Evolutionary conservation across 2,329 filamentous ascomycete species (phyloP), one percentile per base, ranked within the genome.

Genomic region (Trichoderma lentiforme): DNA sequence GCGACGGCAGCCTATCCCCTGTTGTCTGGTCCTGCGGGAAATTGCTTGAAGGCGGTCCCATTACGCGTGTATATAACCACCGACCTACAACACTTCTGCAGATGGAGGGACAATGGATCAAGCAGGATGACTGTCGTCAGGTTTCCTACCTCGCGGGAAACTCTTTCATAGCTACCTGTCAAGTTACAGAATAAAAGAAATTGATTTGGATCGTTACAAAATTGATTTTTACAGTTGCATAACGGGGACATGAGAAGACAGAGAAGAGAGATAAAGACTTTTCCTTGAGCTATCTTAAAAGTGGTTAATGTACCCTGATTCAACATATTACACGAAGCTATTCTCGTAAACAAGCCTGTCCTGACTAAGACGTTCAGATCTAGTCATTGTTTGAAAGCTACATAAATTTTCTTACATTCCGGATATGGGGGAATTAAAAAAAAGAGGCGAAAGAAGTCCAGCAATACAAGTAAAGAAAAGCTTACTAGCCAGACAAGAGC

Each of bases 1-100:
- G 85, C 80, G 85, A 86, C 87, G 87, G 86, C 86, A 86, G 87
- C 87, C 86, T 87, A 88, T 87, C 87, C 89, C 88, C 89, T 90
- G 87, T 88, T 86, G 83, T 84, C 87, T 90, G 86, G 85, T 88
- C 86, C 87, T 88, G 83, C 80, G 78, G 79, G 34, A 36, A 81
- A 77, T 77, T 70, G 72, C 51, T 51, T 39, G 39, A 39, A 26
- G 56, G 64, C 36, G 61, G 67, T 71, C 56, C 56, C 36, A 43
- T 69, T 72, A 71, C 18, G 24, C n/a, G 39, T 26, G 51, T 34
- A 7, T 18, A 18, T 28, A 26, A 24, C 56, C 32, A 14, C 39
- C 39, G 30, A 60, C 26, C 21, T 39, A 36, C 43, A 57, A 57
- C 56, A 58, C 73, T 76, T 79, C 78, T 78, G 82, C 83, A 86